Percentiles rank a stretch among this genome's conserved stretches.
These are phyloP conservation scores for Crepidotus variabilis DNA, from an alignment of 768 basidiomycete genomes.

Conservation along the genomic window DNA sequence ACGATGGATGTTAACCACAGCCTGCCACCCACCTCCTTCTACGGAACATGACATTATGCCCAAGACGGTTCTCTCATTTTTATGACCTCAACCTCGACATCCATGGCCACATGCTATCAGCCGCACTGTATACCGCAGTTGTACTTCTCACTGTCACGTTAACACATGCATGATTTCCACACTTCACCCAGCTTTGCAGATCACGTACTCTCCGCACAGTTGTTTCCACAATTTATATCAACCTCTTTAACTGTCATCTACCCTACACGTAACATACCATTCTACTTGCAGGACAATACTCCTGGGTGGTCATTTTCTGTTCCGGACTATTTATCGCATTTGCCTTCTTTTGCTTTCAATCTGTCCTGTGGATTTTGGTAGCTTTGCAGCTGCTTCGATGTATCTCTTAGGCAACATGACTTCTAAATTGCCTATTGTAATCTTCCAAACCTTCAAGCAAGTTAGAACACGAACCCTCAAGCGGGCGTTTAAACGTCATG, in stretches of 20 bases:
- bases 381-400: not conserved
- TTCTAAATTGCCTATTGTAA: not conserved
- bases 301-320: not conserved
- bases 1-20: slow-evolving; percentile 35
- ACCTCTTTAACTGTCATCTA: not conserved
- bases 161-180: not conserved
- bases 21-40: not conserved
- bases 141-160: not conserved
- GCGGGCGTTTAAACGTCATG: no score
- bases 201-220: no score
- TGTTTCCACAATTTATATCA: no score
- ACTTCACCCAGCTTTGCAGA: no score
- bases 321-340: not conserved
- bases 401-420: not conserved
- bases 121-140: not conserved
- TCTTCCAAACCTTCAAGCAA: not conserved
- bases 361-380: no score
- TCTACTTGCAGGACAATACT: not conserved
- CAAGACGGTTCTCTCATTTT: not conserved
- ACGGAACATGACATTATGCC: not conserved
- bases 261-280: not conserved
- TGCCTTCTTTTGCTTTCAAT: not conserved
- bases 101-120: not conserved
- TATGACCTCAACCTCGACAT: not conserved
- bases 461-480: not conserved